Evolutionary conservation across 306 rosid species (phyloP).

Genomic region (Mimosa pudica): DNA sequence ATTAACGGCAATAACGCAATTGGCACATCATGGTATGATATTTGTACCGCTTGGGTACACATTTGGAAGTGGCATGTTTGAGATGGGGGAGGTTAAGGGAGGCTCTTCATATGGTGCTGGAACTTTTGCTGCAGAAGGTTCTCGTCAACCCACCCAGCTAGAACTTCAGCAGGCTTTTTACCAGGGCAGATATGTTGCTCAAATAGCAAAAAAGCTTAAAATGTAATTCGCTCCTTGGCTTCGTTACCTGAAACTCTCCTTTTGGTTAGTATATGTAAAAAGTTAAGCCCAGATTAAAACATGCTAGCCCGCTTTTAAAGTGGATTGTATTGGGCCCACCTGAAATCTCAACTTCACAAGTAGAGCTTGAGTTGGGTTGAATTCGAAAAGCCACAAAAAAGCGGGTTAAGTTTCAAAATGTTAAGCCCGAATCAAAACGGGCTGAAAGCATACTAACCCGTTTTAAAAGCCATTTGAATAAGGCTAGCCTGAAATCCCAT

Average conservation of each 20-base stretch:
- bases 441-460: too few species aligned
- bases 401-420: too few species aligned
- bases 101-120: slow-evolving; percentile 94
- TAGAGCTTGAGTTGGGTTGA: too few species aligned
- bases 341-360: too few species aligned
- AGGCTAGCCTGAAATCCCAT: too few species aligned
- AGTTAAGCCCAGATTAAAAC: too few species aligned
- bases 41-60: slow-evolving; percentile 91
- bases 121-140: slow-evolving; percentile 86
- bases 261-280: too few species aligned
- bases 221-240: slow-evolving; percentile 8
- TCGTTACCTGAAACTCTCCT: neutral
- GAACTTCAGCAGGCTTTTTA: slow-evolving; percentile 81
- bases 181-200: slow-evolving; percentile 83
- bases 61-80: slow-evolving; percentile 82
- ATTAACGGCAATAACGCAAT: slow-evolving; percentile 77
- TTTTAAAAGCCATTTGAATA: too few species aligned
- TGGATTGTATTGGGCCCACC: too few species aligned
- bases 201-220: slow-evolving; percentile 75
- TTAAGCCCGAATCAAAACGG: too few species aligned
- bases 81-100: slow-evolving; percentile 82
- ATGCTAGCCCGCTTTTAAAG: too few species aligned
- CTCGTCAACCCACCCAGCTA: slow-evolving; percentile 80
- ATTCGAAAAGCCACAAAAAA: too few species aligned
- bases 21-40: slow-evolving; percentile 96